Base-by-base conservation (phyloP, 352 stramenopile genomes). In the Phytophthora megakarya region DNA sequence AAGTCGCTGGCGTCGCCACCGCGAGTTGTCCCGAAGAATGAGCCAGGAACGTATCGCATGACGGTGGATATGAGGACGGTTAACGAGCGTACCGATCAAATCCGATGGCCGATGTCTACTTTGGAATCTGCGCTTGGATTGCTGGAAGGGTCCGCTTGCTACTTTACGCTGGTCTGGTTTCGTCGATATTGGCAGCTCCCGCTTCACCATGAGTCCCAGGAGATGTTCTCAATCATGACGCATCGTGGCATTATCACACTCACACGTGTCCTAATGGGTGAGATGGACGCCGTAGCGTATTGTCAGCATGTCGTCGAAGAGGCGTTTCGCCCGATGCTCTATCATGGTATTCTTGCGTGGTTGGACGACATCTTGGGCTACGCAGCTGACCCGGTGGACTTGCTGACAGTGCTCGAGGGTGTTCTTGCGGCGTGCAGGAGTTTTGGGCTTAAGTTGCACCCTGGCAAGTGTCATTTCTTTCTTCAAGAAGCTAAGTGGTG, bases 111-210 rank as follows among this genome's bases (percentile, higher is more conserved):
- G 7, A 56, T 64, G 42, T 40, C 45, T n/a, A 35, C 57, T 15
- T 12, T 56, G 39, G 19, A 67, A 6, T 5, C 11, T 25, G 59
- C 44, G 0, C 28, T 56, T 4, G 50, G 32, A 3, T 12, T 43
- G n/a, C 19, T 53, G 12, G 37, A 66, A 22, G 21, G 21, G 1
- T 25, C 18, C 2, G 16, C 21, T 2, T 47, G 28, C 35, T 65
- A 39, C 15, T 63, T 68, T 23, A 51, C 21, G 9, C n/a, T 68
- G 1, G 50, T 63, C 18, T 63, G 60, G 37, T 68, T 68, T 15
- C 38, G 60, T 8, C 38, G 39, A 0, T 68, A 63, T 13, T 68
- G 49, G 60, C 60, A 63, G 25, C 16, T 68, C 8, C 60, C 60
- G 3, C 32, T 53, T 0, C 19, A 53, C 35, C 0, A n/a, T 4